Conservation (phyloP, 1,284 basidiomycete species). For the Puccinia novopanici region DNA sequence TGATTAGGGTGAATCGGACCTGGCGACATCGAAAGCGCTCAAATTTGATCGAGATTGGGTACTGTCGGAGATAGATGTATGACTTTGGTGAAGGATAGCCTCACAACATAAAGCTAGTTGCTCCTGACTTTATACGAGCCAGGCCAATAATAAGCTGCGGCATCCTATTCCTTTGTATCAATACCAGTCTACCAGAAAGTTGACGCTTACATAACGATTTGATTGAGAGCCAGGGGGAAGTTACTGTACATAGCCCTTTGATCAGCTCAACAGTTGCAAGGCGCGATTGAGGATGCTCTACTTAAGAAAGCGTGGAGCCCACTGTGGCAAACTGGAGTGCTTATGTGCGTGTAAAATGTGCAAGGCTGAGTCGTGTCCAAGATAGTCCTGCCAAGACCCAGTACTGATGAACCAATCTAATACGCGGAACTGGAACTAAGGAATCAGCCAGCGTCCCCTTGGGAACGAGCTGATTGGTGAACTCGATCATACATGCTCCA, state of each 20-base stretch:
- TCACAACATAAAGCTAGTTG: background rate
- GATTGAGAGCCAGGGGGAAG: background rate
- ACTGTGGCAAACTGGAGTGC: no score
- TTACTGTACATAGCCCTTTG: background rate
- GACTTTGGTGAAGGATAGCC: background rate
- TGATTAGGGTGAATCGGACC: slow-evolving; percentile 13
- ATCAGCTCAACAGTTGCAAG: background rate
- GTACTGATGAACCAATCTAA: background rate
- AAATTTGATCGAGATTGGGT: background rate
- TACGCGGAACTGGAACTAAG: background rate
- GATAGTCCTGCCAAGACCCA: no score
- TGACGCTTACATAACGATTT: background rate
- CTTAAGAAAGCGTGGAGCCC: no score
- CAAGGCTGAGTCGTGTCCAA: slow-evolving; percentile 10
- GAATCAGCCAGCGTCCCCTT: slow-evolving; percentile 1
- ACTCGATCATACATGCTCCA: background rate
- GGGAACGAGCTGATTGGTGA: background rate
- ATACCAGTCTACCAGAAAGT: background rate
- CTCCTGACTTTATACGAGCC: background rate
- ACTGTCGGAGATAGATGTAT: background rate
- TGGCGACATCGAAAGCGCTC: background rate
- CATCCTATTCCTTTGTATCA: background rate
- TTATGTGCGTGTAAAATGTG: no score
- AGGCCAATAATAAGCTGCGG: background rate
- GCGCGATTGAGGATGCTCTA: no score